These are phyloP conservation scores for Ophiostoma fasciatum DNA, from an alignment of 2,329 filamentous ascomycete species.

Conservation along the genomic window DNA sequence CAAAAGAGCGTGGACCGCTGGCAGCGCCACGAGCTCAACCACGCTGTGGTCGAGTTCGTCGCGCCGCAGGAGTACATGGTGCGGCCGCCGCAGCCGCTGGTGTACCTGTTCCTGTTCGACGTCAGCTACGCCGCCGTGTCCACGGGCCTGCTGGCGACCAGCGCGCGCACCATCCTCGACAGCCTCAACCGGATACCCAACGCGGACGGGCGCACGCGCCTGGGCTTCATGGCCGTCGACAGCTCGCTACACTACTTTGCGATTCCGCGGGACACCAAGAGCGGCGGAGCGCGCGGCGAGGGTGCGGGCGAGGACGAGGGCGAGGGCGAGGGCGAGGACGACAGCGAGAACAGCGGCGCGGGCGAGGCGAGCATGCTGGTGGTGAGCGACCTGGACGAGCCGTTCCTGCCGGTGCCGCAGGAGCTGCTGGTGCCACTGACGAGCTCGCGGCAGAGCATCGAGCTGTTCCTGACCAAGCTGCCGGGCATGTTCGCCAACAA, in stretches of 20 bases:
- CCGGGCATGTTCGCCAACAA: slow-evolving; percentile 96
- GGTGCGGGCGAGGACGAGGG: slow-evolving; percentile 20
- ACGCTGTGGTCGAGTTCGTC: slow-evolving; percentile 94
- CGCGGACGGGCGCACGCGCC: slow-evolving; percentile 76
- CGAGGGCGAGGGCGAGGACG: slow-evolving; percentile 40
- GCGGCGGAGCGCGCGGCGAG: slow-evolving; percentile 1
- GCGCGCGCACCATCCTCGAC: slow-evolving; percentile 84
- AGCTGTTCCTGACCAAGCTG: slow-evolving; percentile 77
- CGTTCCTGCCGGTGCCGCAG: slow-evolving; percentile 85
- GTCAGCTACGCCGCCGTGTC: slow-evolving; percentile 85
- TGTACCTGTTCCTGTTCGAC: slow-evolving; percentile 91
- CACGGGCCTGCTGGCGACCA: slow-evolving; percentile 80
- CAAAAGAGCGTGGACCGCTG: slow-evolving; percentile 88
- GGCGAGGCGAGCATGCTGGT: slow-evolving; percentile 84
- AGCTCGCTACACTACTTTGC: slow-evolving; percentile 93
- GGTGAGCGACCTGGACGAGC: slow-evolving; percentile 88
- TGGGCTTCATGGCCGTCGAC: slow-evolving; percentile 93
- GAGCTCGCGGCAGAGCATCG: slow-evolving; percentile 81
- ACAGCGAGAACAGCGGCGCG: slow-evolving; percentile 46
- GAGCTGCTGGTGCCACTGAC: slow-evolving; percentile 81
- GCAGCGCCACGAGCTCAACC: slow-evolving; percentile 84
- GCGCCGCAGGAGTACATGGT: slow-evolving; percentile 99
- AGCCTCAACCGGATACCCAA: slow-evolving; percentile 97
- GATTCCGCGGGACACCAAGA: slow-evolving; percentile 39
- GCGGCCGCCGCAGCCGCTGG: slow-evolving; percentile 82